phyloP scores from a whole-genome alignment of 805 yeast genomes.

The Diddensiella santjacobensis region DNA sequence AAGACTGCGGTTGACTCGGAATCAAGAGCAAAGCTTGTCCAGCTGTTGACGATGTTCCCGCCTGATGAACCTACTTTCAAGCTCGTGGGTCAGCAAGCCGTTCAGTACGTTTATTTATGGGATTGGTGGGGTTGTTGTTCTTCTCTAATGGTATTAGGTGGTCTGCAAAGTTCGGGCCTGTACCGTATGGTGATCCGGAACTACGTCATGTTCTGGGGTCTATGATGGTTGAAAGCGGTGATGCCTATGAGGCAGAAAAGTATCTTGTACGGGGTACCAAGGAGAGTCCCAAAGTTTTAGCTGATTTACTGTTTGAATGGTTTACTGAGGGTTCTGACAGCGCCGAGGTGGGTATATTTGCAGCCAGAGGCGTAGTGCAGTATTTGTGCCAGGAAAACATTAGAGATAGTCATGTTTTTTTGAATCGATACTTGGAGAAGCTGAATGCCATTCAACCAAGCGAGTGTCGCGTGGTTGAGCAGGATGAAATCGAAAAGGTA shows the following conservation, averaged over 20 bases:
- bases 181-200: slow-evolving; percentile 67
- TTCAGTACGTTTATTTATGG: slow-evolving; percentile 20
- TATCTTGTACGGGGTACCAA: slow-evolving; percentile 65
- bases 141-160: slow-evolving; percentile 37
- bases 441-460: not conserved
- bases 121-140: not conserved
- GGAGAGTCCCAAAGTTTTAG: slow-evolving; percentile 42
- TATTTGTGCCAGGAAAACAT: slow-evolving; percentile 67
- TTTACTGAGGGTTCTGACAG: slow-evolving; percentile 30
- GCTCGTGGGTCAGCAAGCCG: slow-evolving; percentile 61
- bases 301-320: slow-evolving; percentile 52
- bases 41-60: slow-evolving; percentile 42
- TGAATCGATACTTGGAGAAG: slow-evolving; percentile 36
- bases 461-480: slow-evolving; percentile 25
- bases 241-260: slow-evolving; percentile 65
- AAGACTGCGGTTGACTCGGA: slow-evolving; percentile 41
- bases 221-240: slow-evolving; percentile 47
- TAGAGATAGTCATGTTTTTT: slow-evolving; percentile 49
- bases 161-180: slow-evolving; percentile 49
- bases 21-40: slow-evolving; percentile 45
- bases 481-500: slow-evolving; percentile 5
- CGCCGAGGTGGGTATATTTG: slow-evolving; percentile 30
- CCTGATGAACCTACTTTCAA: slow-evolving; percentile 58
- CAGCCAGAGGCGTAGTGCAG: slow-evolving; percentile 65
- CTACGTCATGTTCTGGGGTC: slow-evolving; percentile 72